phyloP scores from a whole-genome alignment of 768 basidiomycete species.

The Lactifluus piperatus region DNA sequence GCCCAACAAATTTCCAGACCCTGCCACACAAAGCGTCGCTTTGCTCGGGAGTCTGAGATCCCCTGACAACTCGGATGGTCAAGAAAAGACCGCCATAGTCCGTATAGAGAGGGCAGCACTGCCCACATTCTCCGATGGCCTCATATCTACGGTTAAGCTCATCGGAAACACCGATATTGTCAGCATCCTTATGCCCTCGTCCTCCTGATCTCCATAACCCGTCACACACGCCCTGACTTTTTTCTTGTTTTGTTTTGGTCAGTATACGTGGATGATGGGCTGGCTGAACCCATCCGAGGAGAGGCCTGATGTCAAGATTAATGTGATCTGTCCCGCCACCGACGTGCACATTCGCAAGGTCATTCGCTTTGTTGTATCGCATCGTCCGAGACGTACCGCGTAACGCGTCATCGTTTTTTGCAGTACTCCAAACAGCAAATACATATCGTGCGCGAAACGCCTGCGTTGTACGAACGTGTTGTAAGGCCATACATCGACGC shows the following conservation, averaged over 20 bases:
- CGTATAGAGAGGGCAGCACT: slow-evolving; percentile 72
- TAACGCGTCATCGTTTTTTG: background rate
- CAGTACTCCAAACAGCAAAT: slow-evolving; percentile 73
- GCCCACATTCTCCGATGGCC: slow-evolving; percentile 34
- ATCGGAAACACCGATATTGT: slow-evolving; percentile 66
- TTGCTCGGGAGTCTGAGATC: slow-evolving; percentile 10
- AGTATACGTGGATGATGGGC: slow-evolving; percentile 80
- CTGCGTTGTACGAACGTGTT: slow-evolving; percentile 57
- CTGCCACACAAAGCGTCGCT: slow-evolving; percentile 1
- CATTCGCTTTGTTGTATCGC: background rate
- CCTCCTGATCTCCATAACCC: background rate
- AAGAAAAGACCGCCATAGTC: slow-evolving; percentile 46
- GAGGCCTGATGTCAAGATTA: slow-evolving; percentile 70
- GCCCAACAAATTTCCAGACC: slow-evolving; percentile 7
- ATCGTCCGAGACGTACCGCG: background rate
- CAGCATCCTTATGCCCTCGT: slow-evolving; percentile 22
- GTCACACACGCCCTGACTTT: background rate
- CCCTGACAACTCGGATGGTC: background rate
- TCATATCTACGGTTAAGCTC: slow-evolving; percentile 35
- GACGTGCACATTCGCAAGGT: slow-evolving; percentile 85
- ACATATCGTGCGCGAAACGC: slow-evolving; percentile 76
- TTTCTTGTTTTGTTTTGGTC: too few relatives aligned
- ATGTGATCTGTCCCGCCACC: slow-evolving; percentile 81
- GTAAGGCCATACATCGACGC: slow-evolving; percentile 73
- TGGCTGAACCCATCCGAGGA: slow-evolving; percentile 43